These are phyloP conservation scores for Scolecobasidium constrictum DNA, from an alignment of 2,329 filamentous ascomycete genomes.

Conservation along the genomic window DNA sequence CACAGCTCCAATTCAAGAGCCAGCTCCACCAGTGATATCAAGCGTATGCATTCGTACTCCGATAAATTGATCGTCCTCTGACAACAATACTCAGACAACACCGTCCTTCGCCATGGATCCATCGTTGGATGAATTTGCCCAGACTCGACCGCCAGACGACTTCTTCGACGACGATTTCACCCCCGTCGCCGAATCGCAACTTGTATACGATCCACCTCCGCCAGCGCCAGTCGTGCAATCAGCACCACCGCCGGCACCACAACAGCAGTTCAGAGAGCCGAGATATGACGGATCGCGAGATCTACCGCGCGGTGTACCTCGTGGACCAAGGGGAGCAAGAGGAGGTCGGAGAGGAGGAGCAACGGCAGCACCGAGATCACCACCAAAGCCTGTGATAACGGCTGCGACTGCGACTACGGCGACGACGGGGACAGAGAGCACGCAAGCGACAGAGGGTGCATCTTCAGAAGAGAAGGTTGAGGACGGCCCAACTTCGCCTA, in stretches of 20 bases:
- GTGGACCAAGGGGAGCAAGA: conserved; percentile 12
- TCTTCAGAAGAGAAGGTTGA: not conserved
- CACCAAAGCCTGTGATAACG: not conserved
- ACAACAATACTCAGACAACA: too few relatives aligned
- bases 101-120: not conserved
- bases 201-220: conserved; percentile 12
- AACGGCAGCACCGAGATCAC: not conserved
- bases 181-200: conserved; percentile 28
- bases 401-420: not conserved
- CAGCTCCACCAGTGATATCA: not conserved
- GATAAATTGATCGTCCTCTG: not conserved
- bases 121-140: conserved; percentile 32
- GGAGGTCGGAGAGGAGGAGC: conserved; percentile 9
- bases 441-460: not conserved
- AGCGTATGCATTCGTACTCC: not conserved
- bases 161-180: conserved; percentile 40
- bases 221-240: not conserved
- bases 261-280: not conserved
- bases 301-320: conserved; percentile 6
- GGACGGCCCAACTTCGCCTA: not conserved
- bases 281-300: conserved; percentile 3
- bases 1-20: not conserved
- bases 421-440: not conserved
- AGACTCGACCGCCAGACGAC: conserved; percentile 39
- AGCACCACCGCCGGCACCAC: not conserved